Conservation (phyloP, 176 grass and related monocot genomes). For the Poa pratensis region DNA sequence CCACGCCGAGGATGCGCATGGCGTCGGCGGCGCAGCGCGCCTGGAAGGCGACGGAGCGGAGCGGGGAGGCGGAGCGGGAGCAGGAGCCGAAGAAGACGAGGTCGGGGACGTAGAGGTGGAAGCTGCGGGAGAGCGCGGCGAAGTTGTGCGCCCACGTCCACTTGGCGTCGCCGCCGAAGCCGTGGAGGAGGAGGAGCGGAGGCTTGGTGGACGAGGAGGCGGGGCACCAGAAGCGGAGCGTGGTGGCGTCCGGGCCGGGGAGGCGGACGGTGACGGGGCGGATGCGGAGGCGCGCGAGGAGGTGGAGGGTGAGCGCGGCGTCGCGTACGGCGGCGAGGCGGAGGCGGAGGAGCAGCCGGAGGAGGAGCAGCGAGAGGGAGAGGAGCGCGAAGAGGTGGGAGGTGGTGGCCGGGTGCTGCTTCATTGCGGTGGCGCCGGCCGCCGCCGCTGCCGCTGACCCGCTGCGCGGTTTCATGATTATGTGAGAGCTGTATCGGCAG, state of each 20-base stretch:
- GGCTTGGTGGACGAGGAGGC: conserved; percentile 43
- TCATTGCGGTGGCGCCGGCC: conserved; percentile 23
- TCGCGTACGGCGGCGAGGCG: conserved; percentile 60
- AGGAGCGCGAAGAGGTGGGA: conserved; percentile 41
- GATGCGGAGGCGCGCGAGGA: conserved; percentile 58
- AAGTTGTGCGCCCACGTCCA: conserved; percentile 64
- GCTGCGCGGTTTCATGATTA: background rate
- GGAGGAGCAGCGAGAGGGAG: conserved; percentile 47
- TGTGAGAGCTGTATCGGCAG: background rate
- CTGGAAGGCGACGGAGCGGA: conserved; percentile 79
- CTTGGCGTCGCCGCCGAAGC: conserved; percentile 74
- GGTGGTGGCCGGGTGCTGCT: conserved; percentile 44
- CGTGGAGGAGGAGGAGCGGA: conserved; percentile 73
- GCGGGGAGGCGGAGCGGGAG: conserved; percentile 49
- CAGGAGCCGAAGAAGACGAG: conserved; percentile 82
- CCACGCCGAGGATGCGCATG: conserved; percentile 68
- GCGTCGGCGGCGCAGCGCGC: conserved; percentile 69
- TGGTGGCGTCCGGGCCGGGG: conserved; percentile 25
- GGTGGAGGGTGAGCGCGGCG: conserved; percentile 63
- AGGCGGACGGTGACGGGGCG: conserved; percentile 47
- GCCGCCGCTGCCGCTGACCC: background rate
- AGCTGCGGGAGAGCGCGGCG: conserved; percentile 47
- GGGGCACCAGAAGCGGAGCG: conserved; percentile 81
- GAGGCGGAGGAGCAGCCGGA: conserved; percentile 59
- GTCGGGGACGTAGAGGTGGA: conserved; percentile 82